Evolutionary conservation across 768 basidiomycete species (phyloP).

Genomic region (Boletus sensibilis): DNA sequence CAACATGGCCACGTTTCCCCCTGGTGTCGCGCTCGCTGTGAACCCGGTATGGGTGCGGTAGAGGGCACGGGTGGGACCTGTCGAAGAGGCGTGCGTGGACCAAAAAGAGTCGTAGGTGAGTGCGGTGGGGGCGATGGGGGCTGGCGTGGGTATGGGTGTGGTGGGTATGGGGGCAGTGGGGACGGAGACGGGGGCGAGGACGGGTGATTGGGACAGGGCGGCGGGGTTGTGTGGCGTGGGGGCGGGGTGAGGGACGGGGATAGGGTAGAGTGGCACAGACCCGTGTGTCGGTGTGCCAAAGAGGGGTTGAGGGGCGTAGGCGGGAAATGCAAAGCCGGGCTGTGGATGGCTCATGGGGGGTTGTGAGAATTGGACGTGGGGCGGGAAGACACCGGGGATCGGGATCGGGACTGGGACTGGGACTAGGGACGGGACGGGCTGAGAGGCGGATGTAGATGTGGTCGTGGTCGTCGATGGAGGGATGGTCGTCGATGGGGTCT

Average conservation of each 20-base stretch:
- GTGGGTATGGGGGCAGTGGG: background rate
- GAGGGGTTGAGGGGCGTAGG: background rate
- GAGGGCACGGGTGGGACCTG: conserved; percentile 27
- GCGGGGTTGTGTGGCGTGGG: background rate
- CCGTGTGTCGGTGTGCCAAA: background rate
- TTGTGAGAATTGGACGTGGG: conserved; percentile 2
- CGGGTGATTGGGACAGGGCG: background rate
- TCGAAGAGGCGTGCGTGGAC: conserved; percentile 48
- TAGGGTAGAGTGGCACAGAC: background rate
- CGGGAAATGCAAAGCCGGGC: background rate
- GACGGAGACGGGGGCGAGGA: background rate
- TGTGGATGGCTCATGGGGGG: conserved; percentile 13
- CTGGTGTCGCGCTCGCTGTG: conserved; percentile 22
- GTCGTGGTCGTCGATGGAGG: background rate
- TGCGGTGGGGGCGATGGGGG: conserved; percentile 23
- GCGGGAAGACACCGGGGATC: background rate
- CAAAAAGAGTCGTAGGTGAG: conserved; percentile 65
- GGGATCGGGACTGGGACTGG: background rate
- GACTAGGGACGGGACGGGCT: background rate
- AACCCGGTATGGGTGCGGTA: conserved; percentile 33
- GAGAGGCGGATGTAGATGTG: background rate
- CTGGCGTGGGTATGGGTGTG: background rate
- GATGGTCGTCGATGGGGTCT: background rate
- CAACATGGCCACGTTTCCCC: conserved; percentile 33
- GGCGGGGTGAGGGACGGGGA: background rate